Conservation (phyloP, 2,329 filamentous ascomycete genomes). For the Epichloe coenophiala region DNA sequence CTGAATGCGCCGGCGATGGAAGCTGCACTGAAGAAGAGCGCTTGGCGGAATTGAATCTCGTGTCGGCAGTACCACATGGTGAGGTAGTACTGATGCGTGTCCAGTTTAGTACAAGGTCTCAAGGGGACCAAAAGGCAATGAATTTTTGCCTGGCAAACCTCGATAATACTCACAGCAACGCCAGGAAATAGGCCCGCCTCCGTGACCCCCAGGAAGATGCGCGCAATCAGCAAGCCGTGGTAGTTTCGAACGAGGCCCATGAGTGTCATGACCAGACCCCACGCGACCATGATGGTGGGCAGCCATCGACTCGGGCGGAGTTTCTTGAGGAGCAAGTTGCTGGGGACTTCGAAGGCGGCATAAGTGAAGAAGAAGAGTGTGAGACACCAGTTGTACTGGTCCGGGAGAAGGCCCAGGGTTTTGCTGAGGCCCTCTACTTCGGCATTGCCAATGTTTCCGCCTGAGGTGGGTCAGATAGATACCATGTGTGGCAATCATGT, state of each 20-base stretch:
- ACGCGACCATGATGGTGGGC: constrained; percentile 59
- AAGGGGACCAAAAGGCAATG: background rate
- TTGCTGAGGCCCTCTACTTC: constrained; percentile 47
- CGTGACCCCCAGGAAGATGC: constrained; percentile 48
- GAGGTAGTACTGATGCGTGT: constrained; percentile 30
- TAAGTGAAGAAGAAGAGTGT: constrained; percentile 71
- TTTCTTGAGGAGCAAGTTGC: constrained; percentile 63
- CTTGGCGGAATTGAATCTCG: constrained; percentile 41
- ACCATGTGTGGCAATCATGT: no score
- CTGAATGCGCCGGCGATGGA: constrained; percentile 68
- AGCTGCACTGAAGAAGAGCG: constrained; percentile 73
- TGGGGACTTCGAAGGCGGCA: constrained; percentile 61
- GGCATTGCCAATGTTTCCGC: constrained; percentile 52
- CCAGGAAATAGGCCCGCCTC: constrained; percentile 57
- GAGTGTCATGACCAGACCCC: constrained; percentile 34
- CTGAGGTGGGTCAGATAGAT: constrained; percentile 8
- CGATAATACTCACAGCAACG: constrained; percentile 30
- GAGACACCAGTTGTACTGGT: constrained; percentile 59
- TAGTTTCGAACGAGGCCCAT: constrained; percentile 40
- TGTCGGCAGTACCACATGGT: constrained; percentile 48
- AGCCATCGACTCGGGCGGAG: constrained; percentile 63
- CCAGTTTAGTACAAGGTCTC: background rate
- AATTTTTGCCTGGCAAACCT: background rate
- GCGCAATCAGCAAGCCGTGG: constrained; percentile 31
- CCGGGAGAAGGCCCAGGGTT: constrained; percentile 41